phyloP scores from a whole-genome alignment of 2,329 filamentous ascomycete species.

The Verticillium zaregamsianum region DNA sequence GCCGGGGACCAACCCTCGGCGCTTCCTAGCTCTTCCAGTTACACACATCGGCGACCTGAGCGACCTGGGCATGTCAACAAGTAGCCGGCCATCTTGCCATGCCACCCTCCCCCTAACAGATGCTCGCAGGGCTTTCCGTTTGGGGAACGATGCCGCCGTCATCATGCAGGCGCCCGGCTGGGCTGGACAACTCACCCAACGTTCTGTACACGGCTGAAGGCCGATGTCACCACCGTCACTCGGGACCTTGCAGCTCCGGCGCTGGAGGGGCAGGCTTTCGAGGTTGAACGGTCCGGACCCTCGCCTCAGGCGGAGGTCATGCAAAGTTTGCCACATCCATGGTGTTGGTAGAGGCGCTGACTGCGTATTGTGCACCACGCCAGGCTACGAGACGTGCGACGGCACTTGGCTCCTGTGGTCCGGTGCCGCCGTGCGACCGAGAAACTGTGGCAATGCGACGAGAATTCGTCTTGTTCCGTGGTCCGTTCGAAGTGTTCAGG shows the following conservation, averaged over 20 bases:
- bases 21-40: conserved; percentile 2
- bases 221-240: neutral
- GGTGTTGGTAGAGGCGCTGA: conserved; percentile 8
- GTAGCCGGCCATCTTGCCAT: neutral
- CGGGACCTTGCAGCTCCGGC: conserved; percentile 12
- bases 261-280: neutral
- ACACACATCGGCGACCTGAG: conserved; percentile 5
- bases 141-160: neutral
- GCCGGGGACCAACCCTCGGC: conserved; percentile 2
- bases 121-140: neutral
- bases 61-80: neutral
- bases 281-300: neutral
- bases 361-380: neutral
- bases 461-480: neutral
- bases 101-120: neutral
- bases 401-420: neutral
- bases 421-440: neutral
- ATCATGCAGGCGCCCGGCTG: neutral
- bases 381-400: neutral
- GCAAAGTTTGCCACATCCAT: conserved; percentile 14
- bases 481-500: neutral
- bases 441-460: neutral
- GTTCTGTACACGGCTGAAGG: conserved; percentile 1
- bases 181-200: neutral
- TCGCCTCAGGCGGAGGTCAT: conserved; percentile 1